These are phyloP conservation scores for Pseudonectria foliicola DNA, from an alignment of 2,329 filamentous ascomycete genomes.

Conservation along the genomic window DNA sequence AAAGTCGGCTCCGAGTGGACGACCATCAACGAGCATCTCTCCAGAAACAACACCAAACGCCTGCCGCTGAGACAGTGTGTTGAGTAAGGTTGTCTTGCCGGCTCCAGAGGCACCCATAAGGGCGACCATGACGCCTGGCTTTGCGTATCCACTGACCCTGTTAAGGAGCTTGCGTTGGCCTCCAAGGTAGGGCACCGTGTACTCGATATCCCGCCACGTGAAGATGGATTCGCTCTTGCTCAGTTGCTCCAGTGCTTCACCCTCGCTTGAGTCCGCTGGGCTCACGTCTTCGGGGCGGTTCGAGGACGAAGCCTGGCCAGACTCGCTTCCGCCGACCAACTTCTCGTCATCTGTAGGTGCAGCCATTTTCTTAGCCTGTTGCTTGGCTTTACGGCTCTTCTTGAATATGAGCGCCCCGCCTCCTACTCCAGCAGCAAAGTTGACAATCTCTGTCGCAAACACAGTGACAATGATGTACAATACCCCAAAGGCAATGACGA, in stretches of 20 bases:
- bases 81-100: conserved; percentile 77
- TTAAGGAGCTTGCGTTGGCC: conserved; percentile 27
- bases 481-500: conserved; percentile 12
- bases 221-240: conserved; percentile 41
- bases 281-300: neutral
- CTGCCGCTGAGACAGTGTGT: conserved; percentile 67
- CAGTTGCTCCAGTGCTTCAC: conserved; percentile 17
- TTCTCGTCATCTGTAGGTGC: no score
- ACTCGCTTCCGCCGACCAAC: no score
- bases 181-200: conserved; percentile 52
- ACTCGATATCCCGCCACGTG: conserved; percentile 64
- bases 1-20: conserved; percentile 61
- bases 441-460: conserved; percentile 12
- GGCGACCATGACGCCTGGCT: conserved; percentile 72
- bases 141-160: conserved; percentile 66
- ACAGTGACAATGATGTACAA: conserved; percentile 15
- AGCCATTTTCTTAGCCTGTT: conserved; percentile 20
- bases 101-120: conserved; percentile 77
- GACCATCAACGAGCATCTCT: conserved; percentile 70
- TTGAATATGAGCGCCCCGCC: conserved; percentile 68
- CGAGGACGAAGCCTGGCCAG: no score
- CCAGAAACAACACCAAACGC: conserved; percentile 66
- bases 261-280: neutral
- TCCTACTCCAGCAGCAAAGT: conserved; percentile 29
- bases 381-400: conserved; percentile 54